Conservation (phyloP, 2,329 filamentous ascomycete genomes). For the Venturia oleaginea region DNA sequence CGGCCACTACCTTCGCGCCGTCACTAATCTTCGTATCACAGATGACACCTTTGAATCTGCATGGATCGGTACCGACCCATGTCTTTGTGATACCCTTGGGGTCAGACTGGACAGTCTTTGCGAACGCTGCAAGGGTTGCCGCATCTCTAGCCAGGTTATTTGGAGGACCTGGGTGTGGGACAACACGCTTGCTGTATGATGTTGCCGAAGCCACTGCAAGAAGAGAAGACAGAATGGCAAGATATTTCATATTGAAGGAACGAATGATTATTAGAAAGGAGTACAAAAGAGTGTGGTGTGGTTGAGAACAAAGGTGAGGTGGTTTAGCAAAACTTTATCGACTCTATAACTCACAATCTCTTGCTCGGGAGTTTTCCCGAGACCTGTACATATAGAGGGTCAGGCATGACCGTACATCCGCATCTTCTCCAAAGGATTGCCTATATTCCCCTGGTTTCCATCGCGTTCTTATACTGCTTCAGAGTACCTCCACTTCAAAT, state of each 20-base stretch:
- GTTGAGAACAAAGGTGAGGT: neutral
- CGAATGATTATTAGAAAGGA: neutral
- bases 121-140: neutral
- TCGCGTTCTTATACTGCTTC: neutral
- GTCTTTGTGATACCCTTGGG: neutral
- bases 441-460: neutral
- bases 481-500: neutral
- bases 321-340: neutral
- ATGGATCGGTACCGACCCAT: neutral
- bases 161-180: too few species aligned
- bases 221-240: neutral
- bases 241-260: neutral
- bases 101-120: neutral
- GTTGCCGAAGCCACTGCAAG: neutral
- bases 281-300: neutral
- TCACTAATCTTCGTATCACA: neutral
- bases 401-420: neutral
- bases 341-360: neutral
- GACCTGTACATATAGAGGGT: neutral
- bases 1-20: neutral
- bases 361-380: neutral
- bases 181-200: neutral
- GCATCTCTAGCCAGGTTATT: neutral
- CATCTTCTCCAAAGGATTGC: neutral
- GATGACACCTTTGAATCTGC: neutral